A percentile compares a stretch with the other conserved stretches of the same genome.
Evolutionary conservation across 1,284 basidiomycete species (phyloP).

Genomic region (Cutaneotrichosporon sp.): DNA sequence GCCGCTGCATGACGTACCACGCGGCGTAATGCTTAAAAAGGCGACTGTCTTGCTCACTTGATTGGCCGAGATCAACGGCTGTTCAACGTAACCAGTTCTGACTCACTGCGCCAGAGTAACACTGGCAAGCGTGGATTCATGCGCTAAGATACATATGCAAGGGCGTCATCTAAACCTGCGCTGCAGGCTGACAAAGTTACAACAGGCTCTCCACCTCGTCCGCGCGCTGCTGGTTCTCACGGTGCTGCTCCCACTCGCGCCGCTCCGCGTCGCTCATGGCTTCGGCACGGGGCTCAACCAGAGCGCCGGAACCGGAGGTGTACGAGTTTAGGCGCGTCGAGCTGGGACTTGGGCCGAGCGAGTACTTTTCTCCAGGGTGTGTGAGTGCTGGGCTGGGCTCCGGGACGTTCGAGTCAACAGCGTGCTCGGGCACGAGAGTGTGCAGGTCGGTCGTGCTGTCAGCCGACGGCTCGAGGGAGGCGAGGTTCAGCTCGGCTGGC

Average conservation of each 20-base stretch:
- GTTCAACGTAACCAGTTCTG: no score
- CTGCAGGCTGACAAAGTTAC: not conserved
- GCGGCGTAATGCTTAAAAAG: no score
- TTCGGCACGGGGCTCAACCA: not conserved
- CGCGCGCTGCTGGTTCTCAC: not conserved
- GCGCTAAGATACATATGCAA: no score
- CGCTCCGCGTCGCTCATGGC: conserved; percentile 9
- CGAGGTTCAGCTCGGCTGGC: not conserved
- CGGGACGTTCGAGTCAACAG: not conserved
- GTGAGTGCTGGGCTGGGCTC: not conserved
- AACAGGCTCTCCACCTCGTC: not conserved
- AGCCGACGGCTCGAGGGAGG: not conserved
- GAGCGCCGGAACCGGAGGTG: not conserved
- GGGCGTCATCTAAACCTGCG: no score
- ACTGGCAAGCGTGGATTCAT: no score
- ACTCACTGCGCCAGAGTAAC: no score
- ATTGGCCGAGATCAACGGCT: no score
- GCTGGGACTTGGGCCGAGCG: not conserved
- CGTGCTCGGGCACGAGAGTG: not conserved
- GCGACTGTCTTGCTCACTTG: no score
- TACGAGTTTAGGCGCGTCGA: not conserved
- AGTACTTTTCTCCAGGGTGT: not conserved
- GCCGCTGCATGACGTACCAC: no score
- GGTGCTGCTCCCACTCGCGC: conserved; percentile 12
- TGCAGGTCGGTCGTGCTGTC: not conserved